These are phyloP conservation scores for Syzygium jambos DNA, from an alignment of 345 rosid genomes.

Conservation along the genomic window DNA sequence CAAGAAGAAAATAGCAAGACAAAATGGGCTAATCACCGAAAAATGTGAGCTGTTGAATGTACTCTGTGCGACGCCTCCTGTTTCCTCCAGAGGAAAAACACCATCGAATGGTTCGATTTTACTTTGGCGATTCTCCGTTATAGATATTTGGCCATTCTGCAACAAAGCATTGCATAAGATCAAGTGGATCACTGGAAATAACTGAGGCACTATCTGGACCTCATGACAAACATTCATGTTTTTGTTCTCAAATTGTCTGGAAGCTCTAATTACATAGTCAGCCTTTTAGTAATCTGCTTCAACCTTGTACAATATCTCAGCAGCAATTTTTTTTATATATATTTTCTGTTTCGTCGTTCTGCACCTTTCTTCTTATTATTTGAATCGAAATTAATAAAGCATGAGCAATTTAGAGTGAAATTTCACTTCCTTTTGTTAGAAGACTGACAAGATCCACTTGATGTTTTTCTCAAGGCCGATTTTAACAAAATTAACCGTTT, in stretches of 20 bases:
- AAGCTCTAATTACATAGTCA: neutral
- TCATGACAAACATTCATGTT: neutral
- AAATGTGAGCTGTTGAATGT: neutral
- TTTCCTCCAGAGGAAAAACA: neutral
- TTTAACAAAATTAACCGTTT: neutral
- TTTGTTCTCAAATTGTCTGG: neutral
- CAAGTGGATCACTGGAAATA: neutral
- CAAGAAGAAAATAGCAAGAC: neutral
- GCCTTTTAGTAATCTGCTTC: neutral
- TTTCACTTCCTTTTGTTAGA: neutral
- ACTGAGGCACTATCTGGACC: neutral
- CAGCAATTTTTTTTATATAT: neutral
- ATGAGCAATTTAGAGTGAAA: neutral
- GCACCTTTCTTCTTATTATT: too few relatives aligned
- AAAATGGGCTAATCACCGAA: neutral
- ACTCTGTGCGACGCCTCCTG: accelerated
- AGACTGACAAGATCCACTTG: neutral
- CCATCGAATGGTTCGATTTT: neutral
- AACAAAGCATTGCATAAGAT: neutral
- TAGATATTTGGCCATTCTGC: neutral
- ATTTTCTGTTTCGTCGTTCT: neutral
- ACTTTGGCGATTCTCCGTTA: accelerated
- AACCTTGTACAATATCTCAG: neutral
- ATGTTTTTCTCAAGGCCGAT: neutral
- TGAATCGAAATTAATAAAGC: neutral